Percentiles rank a stretch among this genome's conserved stretches.
phyloP scores from a whole-genome alignment of 2,329 filamentous ascomycete genomes.

The Colletotrichum trifolii region DNA sequence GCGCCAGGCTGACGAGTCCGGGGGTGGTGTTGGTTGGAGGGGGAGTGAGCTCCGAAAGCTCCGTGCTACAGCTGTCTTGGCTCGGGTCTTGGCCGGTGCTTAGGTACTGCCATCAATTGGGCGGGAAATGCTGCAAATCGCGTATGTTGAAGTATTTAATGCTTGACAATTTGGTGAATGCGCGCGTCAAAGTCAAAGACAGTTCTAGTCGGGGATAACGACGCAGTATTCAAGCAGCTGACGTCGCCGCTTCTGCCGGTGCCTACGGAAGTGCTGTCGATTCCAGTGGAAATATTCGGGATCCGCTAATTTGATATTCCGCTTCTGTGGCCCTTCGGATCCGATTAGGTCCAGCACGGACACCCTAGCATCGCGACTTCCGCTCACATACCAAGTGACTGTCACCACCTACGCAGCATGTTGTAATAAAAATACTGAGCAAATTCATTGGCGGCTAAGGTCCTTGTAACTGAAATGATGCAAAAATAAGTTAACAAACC shows the following conservation, averaged over 20 bases:
- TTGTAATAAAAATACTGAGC: no score
- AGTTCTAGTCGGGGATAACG: neutral
- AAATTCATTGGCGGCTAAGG: no score
- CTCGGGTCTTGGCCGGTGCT: conserved; percentile 21
- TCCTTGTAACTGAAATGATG: no score
- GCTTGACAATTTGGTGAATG: no score
- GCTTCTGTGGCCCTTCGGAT: conserved; percentile 23
- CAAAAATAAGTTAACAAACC: no score
- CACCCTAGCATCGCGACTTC: conserved; percentile 1
- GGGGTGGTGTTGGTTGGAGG: conserved; percentile 13
- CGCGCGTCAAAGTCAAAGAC: neutral
- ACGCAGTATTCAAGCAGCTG: conserved; percentile 7
- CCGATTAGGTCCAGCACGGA: conserved; percentile 15
- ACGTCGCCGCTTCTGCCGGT: conserved; percentile 14
- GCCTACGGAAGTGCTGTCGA: neutral
- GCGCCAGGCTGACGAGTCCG: conserved; percentile 1
- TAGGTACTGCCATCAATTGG: conserved; percentile 3
- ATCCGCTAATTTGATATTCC: conserved; percentile 35
- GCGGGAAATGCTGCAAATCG: neutral
- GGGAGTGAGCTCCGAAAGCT: conserved; percentile 30
- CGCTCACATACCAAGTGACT: no score
- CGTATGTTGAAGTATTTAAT: neutral
- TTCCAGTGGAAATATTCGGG: conserved; percentile 21
- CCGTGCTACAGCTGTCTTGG: conserved; percentile 29
- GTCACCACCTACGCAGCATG: no score